phyloP scores from a whole-genome alignment of 495 filamentous ascomycete species.

The Trypethelium eluteriae region DNA sequence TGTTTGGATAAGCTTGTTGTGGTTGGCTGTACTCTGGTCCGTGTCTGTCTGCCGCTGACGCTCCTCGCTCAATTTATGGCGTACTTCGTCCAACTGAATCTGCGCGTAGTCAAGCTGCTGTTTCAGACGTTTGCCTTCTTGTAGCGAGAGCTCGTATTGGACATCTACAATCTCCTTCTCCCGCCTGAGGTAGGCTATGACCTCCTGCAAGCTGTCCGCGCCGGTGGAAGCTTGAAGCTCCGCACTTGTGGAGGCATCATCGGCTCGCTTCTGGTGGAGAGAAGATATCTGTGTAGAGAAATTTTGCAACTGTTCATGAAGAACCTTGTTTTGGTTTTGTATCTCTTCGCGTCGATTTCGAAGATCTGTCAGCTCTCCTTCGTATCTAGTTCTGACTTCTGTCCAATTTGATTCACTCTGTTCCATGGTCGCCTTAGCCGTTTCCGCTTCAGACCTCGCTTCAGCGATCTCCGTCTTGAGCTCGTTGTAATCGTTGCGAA shows the following conservation, averaged over 20 bases:
- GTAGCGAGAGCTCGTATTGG: conserved; percentile 77
- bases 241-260: conserved; percentile 6
- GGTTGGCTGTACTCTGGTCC: conserved; percentile 59
- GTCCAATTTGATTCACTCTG: conserved; percentile 84
- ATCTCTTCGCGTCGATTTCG: conserved; percentile 71
- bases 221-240: not conserved
- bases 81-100: conserved; percentile 74
- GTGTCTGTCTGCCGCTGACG: conserved; percentile 67
- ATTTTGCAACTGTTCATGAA: conserved; percentile 81
- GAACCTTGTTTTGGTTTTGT: conserved; percentile 72
- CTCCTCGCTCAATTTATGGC: conserved; percentile 80
- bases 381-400: conserved; percentile 68
- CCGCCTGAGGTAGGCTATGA: conserved; percentile 82
- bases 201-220: conserved; percentile 57
- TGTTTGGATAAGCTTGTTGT: conserved; percentile 85
- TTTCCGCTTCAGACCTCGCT: conserved; percentile 69
- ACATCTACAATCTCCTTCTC: conserved; percentile 98
- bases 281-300: conserved; percentile 67
- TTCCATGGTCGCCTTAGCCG: conserved; percentile 63
- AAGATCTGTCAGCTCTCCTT: conserved; percentile 72
- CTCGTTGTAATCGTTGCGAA: conserved; percentile 72
- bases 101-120: conserved; percentile 84
- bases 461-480: conserved; percentile 67
- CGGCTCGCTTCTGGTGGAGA: conserved; percentile 60
- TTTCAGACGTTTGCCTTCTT: conserved; percentile 77